Conservation (phyloP, 2,329 filamentous ascomycete species). For the Penicillium sp. region DNA sequence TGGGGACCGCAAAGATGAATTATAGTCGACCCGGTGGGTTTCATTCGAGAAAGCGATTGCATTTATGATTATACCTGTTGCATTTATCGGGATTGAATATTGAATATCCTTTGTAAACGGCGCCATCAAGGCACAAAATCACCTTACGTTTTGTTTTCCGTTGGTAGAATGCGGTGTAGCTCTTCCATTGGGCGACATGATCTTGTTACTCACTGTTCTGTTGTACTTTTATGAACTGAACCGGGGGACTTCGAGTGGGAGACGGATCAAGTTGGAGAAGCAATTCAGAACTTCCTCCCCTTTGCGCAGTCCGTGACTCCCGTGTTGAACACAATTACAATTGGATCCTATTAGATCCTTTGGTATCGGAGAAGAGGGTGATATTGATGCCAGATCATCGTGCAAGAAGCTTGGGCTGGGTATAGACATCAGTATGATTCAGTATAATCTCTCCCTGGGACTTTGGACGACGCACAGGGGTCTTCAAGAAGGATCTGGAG, state of each 20-base stretch:
- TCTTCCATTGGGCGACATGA: too few relatives aligned
- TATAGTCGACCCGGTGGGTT: background rate
- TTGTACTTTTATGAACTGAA: too few relatives aligned
- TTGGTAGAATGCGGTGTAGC: too few relatives aligned
- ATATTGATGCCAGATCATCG: background rate
- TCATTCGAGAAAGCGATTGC: background rate
- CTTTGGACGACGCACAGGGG: background rate
- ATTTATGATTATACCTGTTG: background rate
- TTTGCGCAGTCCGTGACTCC: background rate
- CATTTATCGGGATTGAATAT: background rate
- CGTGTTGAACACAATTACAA: background rate
- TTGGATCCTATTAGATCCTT: background rate
- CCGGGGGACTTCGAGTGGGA: background rate
- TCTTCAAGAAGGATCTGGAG: background rate
- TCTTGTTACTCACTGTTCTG: too few relatives aligned
- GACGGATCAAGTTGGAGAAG: background rate
- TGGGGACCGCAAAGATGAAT: slow-evolving; percentile 28
- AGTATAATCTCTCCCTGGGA: background rate
- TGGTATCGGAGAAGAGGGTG: background rate
- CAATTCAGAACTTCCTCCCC: background rate
- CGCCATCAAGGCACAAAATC: too few relatives aligned
- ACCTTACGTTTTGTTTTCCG: too few relatives aligned
- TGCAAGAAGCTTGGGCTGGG: background rate
- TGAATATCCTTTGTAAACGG: background rate
- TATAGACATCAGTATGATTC: background rate